Base-by-base conservation (phyloP, 192 early-diverging fungal species). In the Entomortierella beljakovae region DNA sequence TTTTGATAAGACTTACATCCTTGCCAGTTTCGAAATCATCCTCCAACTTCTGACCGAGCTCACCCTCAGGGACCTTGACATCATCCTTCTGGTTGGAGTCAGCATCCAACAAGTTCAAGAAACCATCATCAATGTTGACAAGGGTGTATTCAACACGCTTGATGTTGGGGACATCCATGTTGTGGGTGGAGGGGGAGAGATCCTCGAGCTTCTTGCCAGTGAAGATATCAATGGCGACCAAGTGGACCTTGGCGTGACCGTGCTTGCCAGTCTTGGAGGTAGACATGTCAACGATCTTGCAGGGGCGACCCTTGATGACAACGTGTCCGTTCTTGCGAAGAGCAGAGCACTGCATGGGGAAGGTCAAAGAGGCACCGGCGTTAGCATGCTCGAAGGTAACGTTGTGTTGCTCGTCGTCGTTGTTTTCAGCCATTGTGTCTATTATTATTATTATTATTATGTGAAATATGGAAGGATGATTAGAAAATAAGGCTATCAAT, bases 241-340 rank as follows among this genome's bases (percentile, higher is more conserved):
- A 84, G 87, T 98, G 89, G 68, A 99, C 98, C 96, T 99, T 99
- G 88, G 98, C 98, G 91, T 99, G 98, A 64, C 97, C 98, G 94
- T 99, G 98, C 96, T 99, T 99, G 82, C 98, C 98, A 75, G 98
- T 99, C 93, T 99, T 99, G 88, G 97, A 99, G 86, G 98, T 99
- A 60, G 96, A 96, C 95, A 99, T 99, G 82, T 98, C 96, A 55
- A 97, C 90, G 60, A 99, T 98, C 94, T 99, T 99, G 92, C 98
- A 99, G 82, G 98, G 98, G 63, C 96, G 94, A 64, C 95, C 95
- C 91, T 99, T 99, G 83, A 99, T 94, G 68, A 96, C 91, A 74
- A 99, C 98, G 88, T 92, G 90, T 20, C 97, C 98, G 91, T 93
- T 93, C 92, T 98, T 99, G 84, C 98, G 92, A 76, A 99, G 94